These are phyloP conservation scores for Silene conica DNA, from an alignment of 148 eudicot species.

Conservation along the genomic window DNA sequence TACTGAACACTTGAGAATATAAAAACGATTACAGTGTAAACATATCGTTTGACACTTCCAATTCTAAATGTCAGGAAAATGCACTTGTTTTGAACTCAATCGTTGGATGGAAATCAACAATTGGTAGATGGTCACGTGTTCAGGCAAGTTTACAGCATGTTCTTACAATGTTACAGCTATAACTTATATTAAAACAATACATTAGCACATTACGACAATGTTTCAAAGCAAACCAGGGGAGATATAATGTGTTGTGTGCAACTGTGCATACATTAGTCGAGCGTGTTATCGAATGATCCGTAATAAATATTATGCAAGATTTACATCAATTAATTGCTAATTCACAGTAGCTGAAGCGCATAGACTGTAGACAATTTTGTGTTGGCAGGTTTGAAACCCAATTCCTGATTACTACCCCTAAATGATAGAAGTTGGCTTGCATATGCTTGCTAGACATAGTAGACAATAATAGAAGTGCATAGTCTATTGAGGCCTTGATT, in stretches of 20 bases:
- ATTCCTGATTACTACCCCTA: too few relatives aligned
- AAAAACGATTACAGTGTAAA: not conserved
- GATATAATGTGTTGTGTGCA: too few relatives aligned
- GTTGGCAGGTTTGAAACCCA: too few relatives aligned
- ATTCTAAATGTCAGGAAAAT: slow-evolving; percentile 57
- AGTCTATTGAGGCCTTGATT: not conserved
- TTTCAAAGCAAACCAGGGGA: not conserved
- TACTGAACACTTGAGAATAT: not conserved
- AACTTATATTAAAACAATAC: too few relatives aligned
- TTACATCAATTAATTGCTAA: too few relatives aligned
- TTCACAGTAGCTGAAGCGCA: too few relatives aligned
- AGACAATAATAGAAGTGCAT: not conserved
- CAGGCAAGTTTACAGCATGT: slow-evolving; percentile 45
- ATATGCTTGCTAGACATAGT: not conserved
- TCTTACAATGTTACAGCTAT: too few relatives aligned
- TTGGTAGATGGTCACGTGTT: slow-evolving; percentile 87
- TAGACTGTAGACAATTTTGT: too few relatives aligned
- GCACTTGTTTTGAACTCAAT: slow-evolving; percentile 82
- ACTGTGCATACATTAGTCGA: too few relatives aligned
- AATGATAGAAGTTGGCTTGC: not conserved
- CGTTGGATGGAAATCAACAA: slow-evolving; percentile 81
- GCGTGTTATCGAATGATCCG: too few relatives aligned
- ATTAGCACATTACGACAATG: not conserved
- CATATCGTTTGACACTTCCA: not conserved
- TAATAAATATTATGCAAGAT: too few relatives aligned